phyloP scores from a whole-genome alignment of 805 yeast species.

The Ogataea zsoltii region DNA sequence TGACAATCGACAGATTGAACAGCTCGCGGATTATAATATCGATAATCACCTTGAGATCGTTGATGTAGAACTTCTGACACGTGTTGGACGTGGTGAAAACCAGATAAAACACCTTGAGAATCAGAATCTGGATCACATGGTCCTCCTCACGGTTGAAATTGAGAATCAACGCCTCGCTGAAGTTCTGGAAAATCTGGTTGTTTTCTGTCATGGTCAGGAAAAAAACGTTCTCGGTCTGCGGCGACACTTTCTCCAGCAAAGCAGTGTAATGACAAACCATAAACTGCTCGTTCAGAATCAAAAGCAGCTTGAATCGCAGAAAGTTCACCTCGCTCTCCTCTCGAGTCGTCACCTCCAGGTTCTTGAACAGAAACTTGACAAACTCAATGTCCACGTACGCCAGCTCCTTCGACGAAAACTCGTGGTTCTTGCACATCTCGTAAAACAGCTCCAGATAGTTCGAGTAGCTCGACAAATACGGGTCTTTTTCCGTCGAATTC shows the following conservation, averaged over 20 bases:
- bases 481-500: constrained; percentile 34
- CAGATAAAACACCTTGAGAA: constrained; percentile 73
- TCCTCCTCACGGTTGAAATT: constrained; percentile 79
- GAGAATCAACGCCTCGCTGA: constrained; percentile 69
- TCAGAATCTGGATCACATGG: constrained; percentile 69
- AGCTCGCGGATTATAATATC: constrained; percentile 84
- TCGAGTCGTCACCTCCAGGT: constrained; percentile 41
- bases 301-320: constrained; percentile 66
- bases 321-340: constrained; percentile 61
- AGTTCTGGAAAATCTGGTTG: constrained; percentile 46
- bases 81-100: constrained; percentile 69
- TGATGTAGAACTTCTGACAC: constrained; percentile 69
- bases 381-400: constrained; percentile 43
- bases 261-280: constrained; percentile 55
- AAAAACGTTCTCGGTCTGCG: constrained; percentile 44
- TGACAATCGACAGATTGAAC: constrained; percentile 58
- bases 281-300: constrained; percentile 85
- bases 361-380: constrained; percentile 47
- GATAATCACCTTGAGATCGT: constrained; percentile 80
- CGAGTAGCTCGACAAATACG: constrained; percentile 24
- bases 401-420: constrained; percentile 45
- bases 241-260: constrained; percentile 16
- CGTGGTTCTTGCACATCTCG: constrained; percentile 53
- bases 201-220: constrained; percentile 52
- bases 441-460: constrained; percentile 51